Evolutionary conservation across 495 filamentous ascomycete species (phyloP), one percentile per base, ranked within the genome.

Genomic region (Tuber indicum): DNA sequence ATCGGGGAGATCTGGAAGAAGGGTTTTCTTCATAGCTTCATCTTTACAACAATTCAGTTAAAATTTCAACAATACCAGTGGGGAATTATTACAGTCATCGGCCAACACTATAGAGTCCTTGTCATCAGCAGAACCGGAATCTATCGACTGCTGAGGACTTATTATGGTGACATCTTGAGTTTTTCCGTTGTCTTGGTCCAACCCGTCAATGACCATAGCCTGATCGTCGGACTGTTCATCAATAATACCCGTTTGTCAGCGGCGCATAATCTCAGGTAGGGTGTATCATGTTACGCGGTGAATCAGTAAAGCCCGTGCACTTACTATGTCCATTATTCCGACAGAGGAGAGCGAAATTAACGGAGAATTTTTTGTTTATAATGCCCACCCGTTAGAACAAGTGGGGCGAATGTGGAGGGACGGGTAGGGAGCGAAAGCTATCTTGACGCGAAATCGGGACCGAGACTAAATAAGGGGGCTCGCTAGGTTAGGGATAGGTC

Each of bases 81-180:
- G 58, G 46, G 66, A 47, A 66, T 71, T 79, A 83, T 47, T 75
- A 84, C 83, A 82, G 75, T 84, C 82, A 74, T 84, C 82, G 39
- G 83, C 84, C 74, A 80, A 58, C 58, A 79, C 21, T 82, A 82
- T 78, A 21, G 75, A 71, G 45, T 80, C 78, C 62, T 82, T 79
- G 79, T 90, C 89, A 46, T 87, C 85, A 62, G 86, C 84, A 47
- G 86, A 87, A 74, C 87, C 89, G 43, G 89, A 86, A 45, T 86
- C 86, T 32, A 87, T 82, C 73, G 87, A 85, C 66, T 80, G 78
- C 72, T 92, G 91, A 73, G 92, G 91, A 79, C 89, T 91, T 85
- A 98, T 96, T 84, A 93, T 92, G 77, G 92, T 91, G 81, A 94
- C 91, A 84, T 94, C 91, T 75, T 93, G 91, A 83, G 92, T 91